Conservation (phyloP, 495 filamentous ascomycete species). For the Tuber calosporum region DNA sequence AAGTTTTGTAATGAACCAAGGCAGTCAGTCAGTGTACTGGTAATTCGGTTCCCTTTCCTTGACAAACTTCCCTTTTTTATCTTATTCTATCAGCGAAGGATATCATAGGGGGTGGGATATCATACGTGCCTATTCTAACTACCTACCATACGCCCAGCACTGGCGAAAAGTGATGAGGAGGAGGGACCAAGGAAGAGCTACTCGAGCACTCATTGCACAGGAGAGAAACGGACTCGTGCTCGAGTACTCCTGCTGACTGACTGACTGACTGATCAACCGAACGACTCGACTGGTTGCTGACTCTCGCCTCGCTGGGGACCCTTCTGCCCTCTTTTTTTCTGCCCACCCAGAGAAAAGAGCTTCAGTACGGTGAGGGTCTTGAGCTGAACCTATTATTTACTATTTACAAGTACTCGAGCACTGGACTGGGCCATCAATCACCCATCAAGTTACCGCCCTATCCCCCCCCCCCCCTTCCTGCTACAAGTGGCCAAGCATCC, state of each 20-base stretch:
- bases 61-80: background rate
- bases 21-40: background rate
- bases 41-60: background rate
- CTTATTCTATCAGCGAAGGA: background rate
- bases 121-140: background rate
- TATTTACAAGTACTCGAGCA: too few species aligned
- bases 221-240: too few species aligned
- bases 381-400: background rate
- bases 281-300: background rate
- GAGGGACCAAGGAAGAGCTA: background rate
- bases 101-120: background rate
- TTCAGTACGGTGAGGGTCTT: background rate
- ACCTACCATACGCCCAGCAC: background rate
- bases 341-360: background rate
- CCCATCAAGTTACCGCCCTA: background rate
- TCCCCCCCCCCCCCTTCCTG: constrained; percentile 7
- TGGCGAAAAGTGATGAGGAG: background rate
- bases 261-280: background rate
- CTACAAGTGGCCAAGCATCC: constrained; percentile 4
- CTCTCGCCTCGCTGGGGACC: background rate
- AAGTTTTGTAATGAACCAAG: background rate
- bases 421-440: background rate
- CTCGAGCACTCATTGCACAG: too few species aligned
- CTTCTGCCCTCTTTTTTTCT: constrained; percentile 6
- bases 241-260: too few species aligned